Base-by-base conservation (phyloP, 768 basidiomycete species). In the Lentinus brumalis region DNA sequence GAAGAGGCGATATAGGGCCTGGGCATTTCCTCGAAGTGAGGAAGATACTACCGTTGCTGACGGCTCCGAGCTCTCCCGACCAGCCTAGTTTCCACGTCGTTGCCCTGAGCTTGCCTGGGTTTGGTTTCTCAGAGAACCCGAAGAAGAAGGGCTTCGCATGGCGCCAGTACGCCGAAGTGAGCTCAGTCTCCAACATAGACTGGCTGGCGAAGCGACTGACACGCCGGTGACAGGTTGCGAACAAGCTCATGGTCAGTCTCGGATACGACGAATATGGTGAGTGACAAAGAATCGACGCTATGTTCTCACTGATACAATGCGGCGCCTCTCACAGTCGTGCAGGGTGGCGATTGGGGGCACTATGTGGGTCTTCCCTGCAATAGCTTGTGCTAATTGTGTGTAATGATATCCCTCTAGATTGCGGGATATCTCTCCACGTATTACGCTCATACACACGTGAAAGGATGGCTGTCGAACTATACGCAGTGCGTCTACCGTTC, bases 71-170 rank as follows among this genome's bases (percentile, higher is more conserved):
- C 0, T 75, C 77, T 1, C 57, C 74, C 1, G 71, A 76, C 0
- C 75, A 81, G 4, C 86, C 86, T 2, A 82, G 78, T 51, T 88
- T 89, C 68, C 84, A 88, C 62, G 83, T 89, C 18, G 84, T 89
- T 0, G 82, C 81, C 0, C 63, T 80, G 30, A 82, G 86, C 64
- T 65, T 88, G 14, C 87, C 86, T 11, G 85, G 84, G 0, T 88
- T 73, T 69, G 86, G 85, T 0, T 88, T 86, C 70, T 87, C 86
- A 0, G 79, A 84, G 44, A 83, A 79, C 0, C 80, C 83, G 0
- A 81, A 70, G 53, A 81, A 81, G 67, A 76, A 76, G 59, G 85
- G 85, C 0, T 88, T 88, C 62, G 67, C 63, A 7, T 31, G 73
- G 0, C 61, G 69, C 21, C 84, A 87, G 50, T 86, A 81, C 51